Evolutionary conservation across 164 flowering plant species (phyloP).

Genomic region (Magnolia officinalis): DNA sequence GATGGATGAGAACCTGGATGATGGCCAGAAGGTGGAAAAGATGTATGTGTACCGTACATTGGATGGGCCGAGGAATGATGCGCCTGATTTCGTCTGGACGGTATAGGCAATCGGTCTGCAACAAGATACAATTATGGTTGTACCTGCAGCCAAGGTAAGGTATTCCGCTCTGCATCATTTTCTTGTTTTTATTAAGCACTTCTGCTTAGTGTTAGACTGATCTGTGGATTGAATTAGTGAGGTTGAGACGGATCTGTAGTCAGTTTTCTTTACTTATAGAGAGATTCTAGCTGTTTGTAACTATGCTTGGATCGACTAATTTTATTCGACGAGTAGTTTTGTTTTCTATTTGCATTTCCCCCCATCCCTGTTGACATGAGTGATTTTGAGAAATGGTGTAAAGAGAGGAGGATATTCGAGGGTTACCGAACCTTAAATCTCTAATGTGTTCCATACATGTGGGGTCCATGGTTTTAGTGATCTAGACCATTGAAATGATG

Average conservation of each 20-base stretch:
- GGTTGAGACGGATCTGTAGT: neutral
- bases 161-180: neutral
- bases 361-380: neutral
- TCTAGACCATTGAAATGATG: too few relatives aligned
- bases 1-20: slow-evolving; percentile 32
- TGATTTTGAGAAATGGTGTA: too few relatives aligned
- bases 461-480: too few relatives aligned
- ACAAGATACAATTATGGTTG: neutral
- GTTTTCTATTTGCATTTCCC: neutral
- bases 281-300: neutral
- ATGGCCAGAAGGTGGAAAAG: slow-evolving; percentile 62
- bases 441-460: too few relatives aligned
- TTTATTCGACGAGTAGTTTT: neutral
- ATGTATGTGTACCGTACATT: slow-evolving; percentile 75
- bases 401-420: too few relatives aligned
- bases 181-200: neutral
- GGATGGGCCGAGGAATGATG: slow-evolving; percentile 66
- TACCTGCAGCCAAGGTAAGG: neutral
- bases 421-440: too few relatives aligned
- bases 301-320: slow-evolving; percentile 3
- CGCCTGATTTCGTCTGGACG: slow-evolving; percentile 66
- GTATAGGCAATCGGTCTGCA: neutral
- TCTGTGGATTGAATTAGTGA: neutral
- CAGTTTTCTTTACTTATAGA: neutral
- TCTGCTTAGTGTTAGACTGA: slow-evolving; percentile 1